A percentile compares a stretch with the other conserved stretches of the same genome.
phyloP scores from a whole-genome alignment of 148 eudicot genomes.

The Salicornia ramosissima region DNA sequence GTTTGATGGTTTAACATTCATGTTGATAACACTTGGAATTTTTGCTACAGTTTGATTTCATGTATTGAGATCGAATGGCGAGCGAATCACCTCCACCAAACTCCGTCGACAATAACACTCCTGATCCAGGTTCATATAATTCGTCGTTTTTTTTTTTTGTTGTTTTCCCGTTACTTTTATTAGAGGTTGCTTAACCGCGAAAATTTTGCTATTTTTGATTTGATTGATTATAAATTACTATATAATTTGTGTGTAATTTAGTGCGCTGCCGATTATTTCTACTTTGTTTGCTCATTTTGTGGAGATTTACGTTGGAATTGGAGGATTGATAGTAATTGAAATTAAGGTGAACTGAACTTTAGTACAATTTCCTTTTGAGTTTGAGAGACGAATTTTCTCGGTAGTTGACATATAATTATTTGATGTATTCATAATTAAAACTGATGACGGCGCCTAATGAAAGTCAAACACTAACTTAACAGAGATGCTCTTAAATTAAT shows the following conservation, averaged over 20 bases:
- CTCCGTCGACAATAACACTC: conserved; percentile 1
- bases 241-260: background rate
- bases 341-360: no score
- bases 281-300: background rate
- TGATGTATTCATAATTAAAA: no score
- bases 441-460: background rate
- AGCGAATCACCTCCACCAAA: conserved; percentile 19
- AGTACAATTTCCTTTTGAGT: no score
- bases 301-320: background rate
- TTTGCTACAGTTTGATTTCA: conserved; percentile 4
- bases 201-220: background rate
- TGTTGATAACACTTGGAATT: background rate
- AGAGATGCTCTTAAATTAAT: background rate
- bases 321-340: background rate
- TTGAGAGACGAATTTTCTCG: no score
- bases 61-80: conserved; percentile 12
- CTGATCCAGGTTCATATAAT: conserved; percentile 11
- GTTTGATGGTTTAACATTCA: background rate
- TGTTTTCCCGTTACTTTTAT: background rate
- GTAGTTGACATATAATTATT: no score
- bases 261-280: background rate
- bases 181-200: background rate
- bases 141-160: background rate
- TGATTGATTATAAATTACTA: background rate
- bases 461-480: background rate